These are phyloP conservation scores for Clathrospora elynae DNA, from an alignment of 2,329 filamentous ascomycete genomes.

Conservation along the genomic window DNA sequence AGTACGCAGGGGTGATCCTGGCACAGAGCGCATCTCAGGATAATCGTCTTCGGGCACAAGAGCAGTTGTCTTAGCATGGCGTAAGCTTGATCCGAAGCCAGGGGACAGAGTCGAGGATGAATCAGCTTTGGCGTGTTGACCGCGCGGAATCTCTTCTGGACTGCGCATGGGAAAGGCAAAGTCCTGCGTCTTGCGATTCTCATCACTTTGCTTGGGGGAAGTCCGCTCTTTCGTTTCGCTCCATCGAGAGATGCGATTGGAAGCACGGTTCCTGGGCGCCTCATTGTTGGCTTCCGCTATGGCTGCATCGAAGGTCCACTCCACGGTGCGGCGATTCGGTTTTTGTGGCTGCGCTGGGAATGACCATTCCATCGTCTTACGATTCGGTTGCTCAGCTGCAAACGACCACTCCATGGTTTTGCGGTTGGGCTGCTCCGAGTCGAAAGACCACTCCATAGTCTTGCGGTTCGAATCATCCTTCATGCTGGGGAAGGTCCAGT, in stretches of 20 bases:
- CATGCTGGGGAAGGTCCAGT: conserved; percentile 60
- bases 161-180: conserved; percentile 45
- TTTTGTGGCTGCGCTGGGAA: conserved; percentile 48
- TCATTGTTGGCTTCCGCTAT: conserved; percentile 48
- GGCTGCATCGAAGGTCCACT: conserved; percentile 56
- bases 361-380: conserved; percentile 60
- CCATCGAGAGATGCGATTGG: conserved; percentile 39
- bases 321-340: conserved; percentile 52
- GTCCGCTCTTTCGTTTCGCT: conserved; percentile 43
- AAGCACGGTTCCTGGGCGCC: conserved; percentile 35
- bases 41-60: conserved; percentile 48
- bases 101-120: conserved; percentile 39
- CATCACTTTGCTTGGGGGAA: conserved; percentile 29
- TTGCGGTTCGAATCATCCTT: conserved; percentile 50
- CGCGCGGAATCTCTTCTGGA: conserved; percentile 20
- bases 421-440: conserved; percentile 45
- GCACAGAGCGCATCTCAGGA: conserved; percentile 42
- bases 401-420: conserved; percentile 56
- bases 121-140: conserved; percentile 18
- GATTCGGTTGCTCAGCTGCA: conserved; percentile 43
- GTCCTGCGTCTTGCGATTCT: conserved; percentile 42
- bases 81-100: conserved; percentile 48
- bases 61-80: conserved; percentile 51
- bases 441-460: conserved; percentile 62
- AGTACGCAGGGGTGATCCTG: conserved; percentile 42